A percentile compares a stretch with the other conserved stretches of the same genome.
These are phyloP conservation scores for Phyllosticta citriasiana DNA, from an alignment of 2,329 filamentous ascomycete species.

Conservation along the genomic window DNA sequence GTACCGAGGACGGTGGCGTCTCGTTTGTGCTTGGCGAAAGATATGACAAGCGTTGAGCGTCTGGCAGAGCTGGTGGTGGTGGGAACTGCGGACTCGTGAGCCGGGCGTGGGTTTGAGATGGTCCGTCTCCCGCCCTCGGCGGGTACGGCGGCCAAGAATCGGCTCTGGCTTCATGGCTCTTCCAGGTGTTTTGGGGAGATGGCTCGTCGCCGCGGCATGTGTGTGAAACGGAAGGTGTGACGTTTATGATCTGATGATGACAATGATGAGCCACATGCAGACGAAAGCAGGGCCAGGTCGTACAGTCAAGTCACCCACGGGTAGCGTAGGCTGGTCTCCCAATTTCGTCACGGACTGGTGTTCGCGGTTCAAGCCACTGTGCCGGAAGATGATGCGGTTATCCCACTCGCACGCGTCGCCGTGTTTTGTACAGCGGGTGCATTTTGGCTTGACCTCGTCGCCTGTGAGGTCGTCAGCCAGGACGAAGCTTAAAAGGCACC, in stretches of 20 bases:
- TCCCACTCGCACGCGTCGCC: slow-evolving; percentile 15
- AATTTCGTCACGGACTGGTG: slow-evolving; percentile 10
- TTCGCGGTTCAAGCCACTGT: slow-evolving; percentile 6
- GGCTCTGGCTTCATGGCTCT: not conserved
- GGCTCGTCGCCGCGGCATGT: slow-evolving; percentile 4
- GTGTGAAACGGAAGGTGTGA: slow-evolving; percentile 5
- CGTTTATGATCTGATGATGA: slow-evolving; percentile 4
- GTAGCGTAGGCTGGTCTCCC: slow-evolving; percentile 9
- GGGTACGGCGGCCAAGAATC: not conserved
- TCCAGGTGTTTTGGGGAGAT: slow-evolving; percentile 1
- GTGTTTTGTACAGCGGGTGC: slow-evolving; percentile 13
- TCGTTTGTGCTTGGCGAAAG: not conserved
- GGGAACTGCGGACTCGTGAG: not conserved
- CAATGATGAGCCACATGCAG: not conserved
- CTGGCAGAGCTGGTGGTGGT: not conserved
- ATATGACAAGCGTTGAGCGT: not conserved
- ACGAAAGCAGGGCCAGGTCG: not conserved
- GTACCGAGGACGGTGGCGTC: not conserved
- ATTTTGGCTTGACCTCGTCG: slow-evolving; percentile 15
- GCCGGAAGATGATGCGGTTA: slow-evolving; percentile 15
- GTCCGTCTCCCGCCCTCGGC: not conserved
- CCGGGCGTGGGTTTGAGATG: not conserved
- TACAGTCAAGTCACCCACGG: slow-evolving; percentile 6
- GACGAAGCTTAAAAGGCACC: no score
- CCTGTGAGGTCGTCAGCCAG: not conserved